Conservation (phyloP, 768 basidiomycete species). For the Tylopilus balloui region DNA sequence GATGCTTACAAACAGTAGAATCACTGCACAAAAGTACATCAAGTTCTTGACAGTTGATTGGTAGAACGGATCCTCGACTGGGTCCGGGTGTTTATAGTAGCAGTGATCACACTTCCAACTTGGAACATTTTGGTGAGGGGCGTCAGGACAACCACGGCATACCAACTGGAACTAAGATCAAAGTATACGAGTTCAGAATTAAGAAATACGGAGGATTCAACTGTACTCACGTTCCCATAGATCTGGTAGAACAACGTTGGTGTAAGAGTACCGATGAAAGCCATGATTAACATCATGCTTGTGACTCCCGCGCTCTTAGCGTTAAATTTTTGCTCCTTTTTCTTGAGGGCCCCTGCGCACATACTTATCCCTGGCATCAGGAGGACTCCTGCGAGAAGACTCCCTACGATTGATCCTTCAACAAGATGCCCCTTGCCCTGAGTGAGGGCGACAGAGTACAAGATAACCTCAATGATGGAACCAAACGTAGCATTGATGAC, state of each 20-base stretch:
- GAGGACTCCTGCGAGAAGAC: slow-evolving; percentile 89
- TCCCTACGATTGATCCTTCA: slow-evolving; percentile 95
- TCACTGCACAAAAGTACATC: slow-evolving; percentile 93
- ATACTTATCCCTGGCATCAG: slow-evolving; percentile 97
- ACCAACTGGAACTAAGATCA: slow-evolving; percentile 73
- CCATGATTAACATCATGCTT: slow-evolving; percentile 99
- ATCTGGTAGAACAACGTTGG: slow-evolving; percentile 98
- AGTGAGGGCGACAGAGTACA: slow-evolving; percentile 87
- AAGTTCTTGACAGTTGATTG: slow-evolving; percentile 91
- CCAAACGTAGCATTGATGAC: slow-evolving; percentile 99
- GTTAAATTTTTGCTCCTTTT: slow-evolving; percentile 97
- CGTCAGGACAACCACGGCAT: slow-evolving; percentile 72
- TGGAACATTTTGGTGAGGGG: slow-evolving; percentile 23
- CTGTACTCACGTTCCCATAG: slow-evolving; percentile 82
- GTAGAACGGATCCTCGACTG: slow-evolving; percentile 92
- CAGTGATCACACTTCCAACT: slow-evolving; percentile 87
- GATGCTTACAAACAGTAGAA: slow-evolving; percentile 78
- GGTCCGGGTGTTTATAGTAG: slow-evolving; percentile 92
- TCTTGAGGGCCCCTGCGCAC: slow-evolving; percentile 81
- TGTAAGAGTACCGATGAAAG: slow-evolving; percentile 91
- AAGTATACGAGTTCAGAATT: slow-evolving; percentile 14
- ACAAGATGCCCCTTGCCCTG: slow-evolving; percentile 90
- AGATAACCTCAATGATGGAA: slow-evolving; percentile 94
- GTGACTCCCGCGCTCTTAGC: slow-evolving; percentile 99
- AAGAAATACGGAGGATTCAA: neutral